A percentile compares a stretch with the other conserved stretches of the same genome.
Evolutionary conservation across 1,284 basidiomycete species (phyloP).

Genomic region (Grifola frondosa): DNA sequence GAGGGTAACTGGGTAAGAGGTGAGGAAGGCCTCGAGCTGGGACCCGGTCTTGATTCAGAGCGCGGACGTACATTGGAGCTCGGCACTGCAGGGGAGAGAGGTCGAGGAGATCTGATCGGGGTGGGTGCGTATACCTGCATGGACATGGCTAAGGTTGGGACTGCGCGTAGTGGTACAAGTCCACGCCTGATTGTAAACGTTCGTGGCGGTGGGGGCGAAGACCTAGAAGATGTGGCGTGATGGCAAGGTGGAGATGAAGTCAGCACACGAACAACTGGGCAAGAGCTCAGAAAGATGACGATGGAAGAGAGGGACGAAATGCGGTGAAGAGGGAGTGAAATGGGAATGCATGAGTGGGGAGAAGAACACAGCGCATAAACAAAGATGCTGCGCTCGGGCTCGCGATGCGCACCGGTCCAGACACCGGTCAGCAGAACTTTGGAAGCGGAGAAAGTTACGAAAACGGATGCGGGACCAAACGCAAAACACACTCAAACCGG

Average conservation of each 20-base stretch:
- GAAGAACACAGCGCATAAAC: conserved; percentile 13
- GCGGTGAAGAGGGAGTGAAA: conserved; percentile 21
- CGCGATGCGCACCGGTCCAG: conserved; percentile 24
- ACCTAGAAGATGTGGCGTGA: conserved; percentile 18
- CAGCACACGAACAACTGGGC: conserved; percentile 16
- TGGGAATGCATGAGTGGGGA: conserved; percentile 12
- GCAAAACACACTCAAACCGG: conserved; percentile 19
- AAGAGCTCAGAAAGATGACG: conserved; percentile 14
- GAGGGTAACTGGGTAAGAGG: conserved; percentile 22
- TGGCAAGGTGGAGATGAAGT: conserved; percentile 13
- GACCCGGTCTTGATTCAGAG: conserved; percentile 24
- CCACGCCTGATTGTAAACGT: conserved; percentile 24
- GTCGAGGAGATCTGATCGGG: conserved; percentile 28
- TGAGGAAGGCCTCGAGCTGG: conserved; percentile 23
- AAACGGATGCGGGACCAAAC: conserved; percentile 3
- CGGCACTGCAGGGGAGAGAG: conserved; percentile 20
- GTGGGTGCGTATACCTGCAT: conserved; percentile 34
- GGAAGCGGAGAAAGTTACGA: conserved; percentile 25
- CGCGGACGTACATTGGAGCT: conserved; percentile 17
- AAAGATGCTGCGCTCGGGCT: no score
- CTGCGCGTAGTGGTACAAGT: conserved; percentile 27
- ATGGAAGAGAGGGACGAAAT: conserved; percentile 18
- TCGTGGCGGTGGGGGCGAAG: conserved; percentile 19
- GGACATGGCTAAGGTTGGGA: conserved; percentile 37
- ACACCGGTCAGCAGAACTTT: conserved; percentile 18